Evolutionary conservation across 2,329 filamentous ascomycete genomes (phyloP).

Genomic region (Hypoxylon sp.): DNA sequence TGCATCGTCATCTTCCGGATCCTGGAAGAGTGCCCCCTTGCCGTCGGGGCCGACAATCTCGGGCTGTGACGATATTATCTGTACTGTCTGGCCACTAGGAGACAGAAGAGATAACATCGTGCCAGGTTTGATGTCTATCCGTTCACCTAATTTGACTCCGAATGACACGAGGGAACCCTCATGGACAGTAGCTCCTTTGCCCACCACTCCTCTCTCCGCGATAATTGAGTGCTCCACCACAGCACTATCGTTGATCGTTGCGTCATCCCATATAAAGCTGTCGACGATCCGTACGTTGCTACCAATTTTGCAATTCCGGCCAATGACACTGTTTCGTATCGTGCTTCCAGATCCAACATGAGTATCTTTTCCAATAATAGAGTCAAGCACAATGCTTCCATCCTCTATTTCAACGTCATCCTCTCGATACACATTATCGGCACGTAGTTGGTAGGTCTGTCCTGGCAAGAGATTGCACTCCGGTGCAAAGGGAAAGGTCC

Average conservation of each 20-base stretch:
- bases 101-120: constrained; percentile 59
- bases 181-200: constrained; percentile 77
- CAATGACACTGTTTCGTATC: constrained; percentile 84
- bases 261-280: constrained; percentile 91
- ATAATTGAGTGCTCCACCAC: constrained; percentile 81
- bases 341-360: constrained; percentile 79
- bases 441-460: constrained; percentile 80
- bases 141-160: constrained; percentile 79
- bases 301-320: constrained; percentile 87
- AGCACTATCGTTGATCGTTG: constrained; percentile 80
- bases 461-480: constrained; percentile 87
- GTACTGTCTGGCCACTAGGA: constrained; percentile 56
- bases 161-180: constrained; percentile 85
- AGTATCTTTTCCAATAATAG: constrained; percentile 83
- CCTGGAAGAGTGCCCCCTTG: constrained; percentile 65
- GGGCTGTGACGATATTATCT: constrained; percentile 59
- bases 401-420: constrained; percentile 80
- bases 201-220: constrained; percentile 79
- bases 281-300: constrained; percentile 83
- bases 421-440: constrained; percentile 82
- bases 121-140: constrained; percentile 61
- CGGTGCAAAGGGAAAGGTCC: constrained; percentile 90
- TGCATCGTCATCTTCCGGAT: constrained; percentile 65
- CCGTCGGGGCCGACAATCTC: constrained; percentile 65
- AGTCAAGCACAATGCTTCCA: constrained; percentile 78